Evolutionary conservation across 2,329 filamentous ascomycete genomes (phyloP).

Genomic region (Calycina marina): DNA sequence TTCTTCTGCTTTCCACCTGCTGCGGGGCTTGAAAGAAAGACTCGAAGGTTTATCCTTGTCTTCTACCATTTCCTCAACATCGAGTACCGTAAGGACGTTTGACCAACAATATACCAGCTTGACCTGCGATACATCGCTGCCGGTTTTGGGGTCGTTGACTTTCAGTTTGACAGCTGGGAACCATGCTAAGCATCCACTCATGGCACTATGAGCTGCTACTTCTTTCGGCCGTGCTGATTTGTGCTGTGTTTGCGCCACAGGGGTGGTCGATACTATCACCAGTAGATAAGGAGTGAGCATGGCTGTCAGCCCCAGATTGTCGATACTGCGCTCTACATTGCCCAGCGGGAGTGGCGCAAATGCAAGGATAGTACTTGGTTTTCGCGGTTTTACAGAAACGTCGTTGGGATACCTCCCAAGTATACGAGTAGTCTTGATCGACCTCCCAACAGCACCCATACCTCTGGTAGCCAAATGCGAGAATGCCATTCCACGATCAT

Average conservation of each 20-base stretch:
- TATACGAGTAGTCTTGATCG: constrained; percentile 80
- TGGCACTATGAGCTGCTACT: constrained; percentile 72
- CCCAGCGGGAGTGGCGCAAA: constrained; percentile 84
- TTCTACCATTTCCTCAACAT: constrained; percentile 59
- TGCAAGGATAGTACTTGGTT: constrained; percentile 87
- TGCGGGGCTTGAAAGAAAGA: constrained; percentile 68
- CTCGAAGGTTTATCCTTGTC: constrained; percentile 65
- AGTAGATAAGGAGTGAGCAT: constrained; percentile 91
- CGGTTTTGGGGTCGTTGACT: constrained; percentile 48
- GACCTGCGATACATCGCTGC: constrained; percentile 57
- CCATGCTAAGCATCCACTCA: constrained; percentile 93
- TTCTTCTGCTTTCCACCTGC: constrained; percentile 85
- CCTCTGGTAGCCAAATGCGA: constrained; percentile 90
- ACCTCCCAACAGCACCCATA: constrained; percentile 69
- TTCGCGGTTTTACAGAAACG: constrained; percentile 49
- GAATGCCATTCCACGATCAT: constrained; percentile 94
- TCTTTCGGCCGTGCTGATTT: constrained; percentile 88
- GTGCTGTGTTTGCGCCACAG: constrained; percentile 89
- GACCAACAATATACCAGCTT: constrained; percentile 98
- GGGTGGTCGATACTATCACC: constrained; percentile 94
- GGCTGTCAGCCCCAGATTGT: constrained; percentile 79
- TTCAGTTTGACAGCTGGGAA: constrained; percentile 94
- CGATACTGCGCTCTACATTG: constrained; percentile 82
- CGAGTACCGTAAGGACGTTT: constrained; percentile 85
- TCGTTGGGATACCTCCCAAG: constrained; percentile 78